Evolutionary conservation across 208 protist species (phyloP), one percentile per base, ranked within the genome.

Genomic region (Porcisia deanei): DNA sequence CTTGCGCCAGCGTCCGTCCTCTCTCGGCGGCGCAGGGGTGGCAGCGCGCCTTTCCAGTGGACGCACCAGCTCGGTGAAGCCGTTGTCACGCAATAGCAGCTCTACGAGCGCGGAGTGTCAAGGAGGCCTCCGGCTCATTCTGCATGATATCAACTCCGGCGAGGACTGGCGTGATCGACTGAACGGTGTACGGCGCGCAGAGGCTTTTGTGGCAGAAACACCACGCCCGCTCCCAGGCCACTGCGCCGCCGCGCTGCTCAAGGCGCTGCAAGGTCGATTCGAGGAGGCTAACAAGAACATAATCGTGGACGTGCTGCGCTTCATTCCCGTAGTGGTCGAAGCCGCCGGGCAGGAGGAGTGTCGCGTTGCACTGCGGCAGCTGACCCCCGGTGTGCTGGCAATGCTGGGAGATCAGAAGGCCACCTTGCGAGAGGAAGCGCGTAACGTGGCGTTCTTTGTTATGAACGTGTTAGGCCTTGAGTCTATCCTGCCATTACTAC

Each of bases 261-360:
- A 88, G 43, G 86, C 89, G 0, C 83, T 96, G 22, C 77, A 85
- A 52, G 86, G 75, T 53, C 91, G 93, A 30, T 87, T 97, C 69
- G 89, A 89, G 39, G 93, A 97, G 70, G 73, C 86, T 5, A 97
- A 96, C 76, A 95, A 94, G 68, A 97, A 97, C 73, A 84, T 97
- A 63, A 85, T 97, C 3, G 86, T 94, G 73, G 93, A 97, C 58
- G 93, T 95, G 9, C 83, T 97, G 22, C 83, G 89, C n/a, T 81
- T 82, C 25, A 86, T 95, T 59, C 76, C 83, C 3, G 67, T 88
- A 1, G 85, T 97, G 10, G 87, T 92, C 16, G 84, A 90, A 43
- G 82, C 84, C 16, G 88, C 76, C 16, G 55, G 8, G 25, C 25
- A 43, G 6, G 83, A 81, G 22, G 90, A 91, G 77, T 89, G 85